A percentile compares a stretch with the other conserved stretches of the same genome.
phyloP scores from a whole-genome alignment of 176 grass and related monocot genomes.

The Tillandsia fasciculata region DNA sequence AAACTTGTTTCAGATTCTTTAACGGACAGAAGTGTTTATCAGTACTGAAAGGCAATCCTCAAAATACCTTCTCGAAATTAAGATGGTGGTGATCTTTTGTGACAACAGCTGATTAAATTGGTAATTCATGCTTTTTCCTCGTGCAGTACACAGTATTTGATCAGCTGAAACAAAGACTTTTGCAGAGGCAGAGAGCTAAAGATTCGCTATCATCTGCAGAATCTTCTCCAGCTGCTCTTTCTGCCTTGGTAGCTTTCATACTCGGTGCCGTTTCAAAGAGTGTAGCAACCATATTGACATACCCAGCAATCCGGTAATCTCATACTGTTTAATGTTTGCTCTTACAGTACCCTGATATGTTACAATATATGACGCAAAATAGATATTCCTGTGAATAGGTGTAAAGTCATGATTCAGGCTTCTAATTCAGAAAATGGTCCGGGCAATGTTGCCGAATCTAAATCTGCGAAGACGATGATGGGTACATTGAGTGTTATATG shows the following conservation, averaged over 20 bases:
- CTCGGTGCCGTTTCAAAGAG: constrained; percentile 86
- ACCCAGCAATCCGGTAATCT: constrained; percentile 79
- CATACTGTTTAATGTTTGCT: background rate
- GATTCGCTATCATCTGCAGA: constrained; percentile 18
- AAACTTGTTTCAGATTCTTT: too few species aligned
- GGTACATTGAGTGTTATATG: constrained; percentile 67
- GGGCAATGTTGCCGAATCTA: constrained; percentile 28
- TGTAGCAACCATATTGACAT: constrained; percentile 74
- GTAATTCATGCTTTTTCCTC: background rate
- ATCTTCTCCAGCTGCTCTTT: constrained; percentile 63
- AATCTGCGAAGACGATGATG: constrained; percentile 61
- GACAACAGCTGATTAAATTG: background rate
- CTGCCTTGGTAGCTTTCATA: constrained; percentile 72
- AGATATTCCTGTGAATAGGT: constrained; percentile 30
- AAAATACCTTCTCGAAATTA: background rate
- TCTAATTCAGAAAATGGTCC: constrained; percentile 34
- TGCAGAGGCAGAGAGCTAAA: constrained; percentile 36
- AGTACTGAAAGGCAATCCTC: background rate
- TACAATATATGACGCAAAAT: background rate
- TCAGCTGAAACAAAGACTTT: constrained; percentile 68
- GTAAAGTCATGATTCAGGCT: constrained; percentile 96
- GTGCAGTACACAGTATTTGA: constrained; percentile 92
- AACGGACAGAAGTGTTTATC: background rate
- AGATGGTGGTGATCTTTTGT: background rate
- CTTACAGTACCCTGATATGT: background rate